Conservation (phyloP, 176 grass and related monocot genomes). For the Saccharum officinarum region DNA sequence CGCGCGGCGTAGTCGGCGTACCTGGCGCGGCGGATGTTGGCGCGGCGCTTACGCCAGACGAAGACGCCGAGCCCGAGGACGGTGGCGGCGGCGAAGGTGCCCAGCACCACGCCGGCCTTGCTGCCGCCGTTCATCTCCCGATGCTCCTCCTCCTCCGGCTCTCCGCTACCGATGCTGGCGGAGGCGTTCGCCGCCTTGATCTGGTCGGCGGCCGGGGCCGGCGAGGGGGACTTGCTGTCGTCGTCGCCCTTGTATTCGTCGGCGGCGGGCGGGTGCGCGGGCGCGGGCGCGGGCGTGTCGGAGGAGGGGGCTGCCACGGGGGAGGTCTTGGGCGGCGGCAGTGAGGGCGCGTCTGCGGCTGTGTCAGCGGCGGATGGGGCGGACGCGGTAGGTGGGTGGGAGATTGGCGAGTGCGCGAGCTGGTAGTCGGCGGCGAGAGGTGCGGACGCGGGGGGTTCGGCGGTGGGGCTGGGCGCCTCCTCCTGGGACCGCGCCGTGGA, state of each 20-base stretch:
- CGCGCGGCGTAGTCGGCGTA: conserved; percentile 72
- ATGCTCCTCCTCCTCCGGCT: background rate
- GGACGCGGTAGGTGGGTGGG: background rate
- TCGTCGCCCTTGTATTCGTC: background rate
- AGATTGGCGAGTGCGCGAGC: background rate
- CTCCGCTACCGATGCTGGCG: background rate
- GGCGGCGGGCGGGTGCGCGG: background rate
- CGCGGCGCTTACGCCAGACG: conserved; percentile 68
- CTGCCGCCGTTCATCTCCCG: conserved; percentile 45
- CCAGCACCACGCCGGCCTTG: conserved; percentile 64
- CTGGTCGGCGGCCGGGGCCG: conserved; percentile 24
- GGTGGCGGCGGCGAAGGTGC: conserved; percentile 51
- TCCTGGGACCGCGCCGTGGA: conserved; percentile 19
- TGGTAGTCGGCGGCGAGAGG: background rate
- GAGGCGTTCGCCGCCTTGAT: background rate
- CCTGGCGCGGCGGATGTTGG: conserved; percentile 78
- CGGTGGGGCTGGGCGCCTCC: background rate
- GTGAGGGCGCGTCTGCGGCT: background rate
- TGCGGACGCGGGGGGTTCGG: background rate
- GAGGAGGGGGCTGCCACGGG: background rate
- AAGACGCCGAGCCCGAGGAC: conserved; percentile 45
- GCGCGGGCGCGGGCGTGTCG: too few species aligned
- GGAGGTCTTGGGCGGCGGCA: conserved; percentile 7
- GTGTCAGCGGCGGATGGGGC: background rate
- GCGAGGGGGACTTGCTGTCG: conserved; percentile 21